Evolutionary conservation across 495 filamentous ascomycete species (phyloP), one percentile per base, ranked within the genome.

Genomic region (Lophiotrema nucula): DNA sequence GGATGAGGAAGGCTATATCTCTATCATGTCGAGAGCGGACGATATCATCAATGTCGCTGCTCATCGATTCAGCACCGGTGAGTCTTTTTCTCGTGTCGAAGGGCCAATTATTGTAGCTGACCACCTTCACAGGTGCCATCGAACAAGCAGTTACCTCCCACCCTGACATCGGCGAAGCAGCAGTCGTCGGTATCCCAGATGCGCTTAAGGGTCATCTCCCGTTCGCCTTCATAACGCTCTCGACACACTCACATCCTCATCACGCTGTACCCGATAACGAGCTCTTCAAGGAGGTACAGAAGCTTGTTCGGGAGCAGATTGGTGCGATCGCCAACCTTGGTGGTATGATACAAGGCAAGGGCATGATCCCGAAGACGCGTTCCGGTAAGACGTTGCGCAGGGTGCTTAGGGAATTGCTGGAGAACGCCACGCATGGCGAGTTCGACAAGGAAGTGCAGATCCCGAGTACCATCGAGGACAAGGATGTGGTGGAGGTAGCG

Each of bases 41-140:
- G 92, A 97, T 70, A 86, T 97, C 56, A 95, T 97, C 69, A 97
- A 97, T 66, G 92, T 96, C 1, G 91, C 92, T 24, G 92, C 92
- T 2, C 92, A 97, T 73, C 82, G 92, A 3, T 90, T 97, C 58
- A 89, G 85, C 65, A 97, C 91, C 2, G 91, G 88, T 87, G 75
- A 52, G 76, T 18, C 67, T n/a, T 42, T 22, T 22, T n/a, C n/a
- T n/a, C n/a, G n/a, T n/a, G n/a, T n/a, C n/a, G n/a, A n/a, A n/a
- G n/a, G n/a, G n/a, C n/a, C n/a, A n/a, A n/a, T n/a, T n/a, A n/a
- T n/a, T n/a, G n/a, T n/a, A n/a, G n/a, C n/a, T n/a, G n/a, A n/a
- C n/a, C n/a, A n/a, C n/a, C n/a, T n/a, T n/a, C n/a, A 47, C 43
- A 88, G 86, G 88, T 26, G 76, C 85, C 21, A 92, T 97, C 68